Base-by-base conservation (phyloP, 2,329 filamentous ascomycete species). In the Paecilomyces niveus region DNA sequence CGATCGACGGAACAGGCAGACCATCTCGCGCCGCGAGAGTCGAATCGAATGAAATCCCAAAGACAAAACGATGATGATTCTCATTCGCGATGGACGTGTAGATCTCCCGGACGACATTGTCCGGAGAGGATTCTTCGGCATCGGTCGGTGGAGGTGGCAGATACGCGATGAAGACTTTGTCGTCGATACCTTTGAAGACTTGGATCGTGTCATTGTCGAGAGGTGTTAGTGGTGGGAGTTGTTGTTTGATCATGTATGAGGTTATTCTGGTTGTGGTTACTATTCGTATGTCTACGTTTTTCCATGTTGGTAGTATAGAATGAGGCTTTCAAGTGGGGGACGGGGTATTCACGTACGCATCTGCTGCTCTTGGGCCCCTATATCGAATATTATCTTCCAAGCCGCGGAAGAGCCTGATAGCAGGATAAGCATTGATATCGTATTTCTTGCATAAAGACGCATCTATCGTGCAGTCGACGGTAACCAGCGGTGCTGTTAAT, bases 361-460 rank as follows among this genome's bases (percentile, higher is more conserved):
- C 71, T 29, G 76, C 70, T 52, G 67, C 75, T 21, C 78, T 71
- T 1, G 75, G 71, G 0, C 80, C 80, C 35, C 80, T 73, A 62
- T 81, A 82, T 54, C 76, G 65, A 10, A 63, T 66, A 53, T 69
- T 69, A 3, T 64, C 61, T 1, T 72, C 70, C 26, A 73, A 67
- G 2, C 67, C 65, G 45, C 71, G 71, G 59, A 78, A 79, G 9
- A 78, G 72, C 0, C 80, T 74, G 35, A 83, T 74, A 6, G 80
- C 71, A 2, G 80, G 80, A 59, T 78, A 80, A 0, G 79, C 80
- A 11, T 70, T 68, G 31, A 82, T 69, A 24, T 73, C 70, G 53
- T 73, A 66, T 26, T 77, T 71, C 54, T 69, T 61, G 50, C 50
- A 52, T 10, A 52, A 6, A 24, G 50, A 5, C 0, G 50, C 22